Evolutionary conservation across 2,329 filamentous ascomycete species (phyloP), one percentile per base, ranked within the genome.

Genomic region (Beauveria bassiana): DNA sequence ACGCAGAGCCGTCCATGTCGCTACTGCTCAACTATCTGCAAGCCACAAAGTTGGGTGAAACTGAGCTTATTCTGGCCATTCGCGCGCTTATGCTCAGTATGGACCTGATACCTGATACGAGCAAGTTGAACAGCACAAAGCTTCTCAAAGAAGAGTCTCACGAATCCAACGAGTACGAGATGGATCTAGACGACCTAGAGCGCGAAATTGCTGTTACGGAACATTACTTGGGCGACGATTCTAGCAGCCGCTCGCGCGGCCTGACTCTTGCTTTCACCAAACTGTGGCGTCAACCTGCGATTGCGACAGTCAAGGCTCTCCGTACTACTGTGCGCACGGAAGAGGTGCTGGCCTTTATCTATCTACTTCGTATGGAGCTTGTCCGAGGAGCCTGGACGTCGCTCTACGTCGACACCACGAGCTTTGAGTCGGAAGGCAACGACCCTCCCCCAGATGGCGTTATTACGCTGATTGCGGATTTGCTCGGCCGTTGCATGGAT

Each of bases 321-420:
- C 85, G 87, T 46, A 78, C 79, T 12, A 81, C 81, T 31, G 83
- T 91, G 63, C 80, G 82, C 53, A 86, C 84, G 3, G 81, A 87
- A 65, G 87, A 93, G 66, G 84, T 89, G 26, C 77, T 91, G 12
- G 86, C 86, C 42, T 80, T 93, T 59, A 87, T 93, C 66, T 83
- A 88, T 66, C 78, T 92, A 6, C 79, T 93, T 34, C 85, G 89
- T 61, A 80, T 88, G 65, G 88, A 93, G 74, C 79, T 93, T 51
- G 84, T 86, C 57, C 84, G 86, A 65, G 89, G 89, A 62, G 86
- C 87, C 38, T 93, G 90, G 90, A 91, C 88, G 0, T 83, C 85
- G 20, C 80, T 84, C 24, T 91, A 92, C 71, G 75, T 89, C 43
- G 87, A 89, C 67, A 73, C 76, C 12, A 80, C 81, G 18, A 73